Evolutionary conservation across 192 early-diverging fungal species (phyloP).

Genomic region (Rhizoclosmatium sp.): DNA sequence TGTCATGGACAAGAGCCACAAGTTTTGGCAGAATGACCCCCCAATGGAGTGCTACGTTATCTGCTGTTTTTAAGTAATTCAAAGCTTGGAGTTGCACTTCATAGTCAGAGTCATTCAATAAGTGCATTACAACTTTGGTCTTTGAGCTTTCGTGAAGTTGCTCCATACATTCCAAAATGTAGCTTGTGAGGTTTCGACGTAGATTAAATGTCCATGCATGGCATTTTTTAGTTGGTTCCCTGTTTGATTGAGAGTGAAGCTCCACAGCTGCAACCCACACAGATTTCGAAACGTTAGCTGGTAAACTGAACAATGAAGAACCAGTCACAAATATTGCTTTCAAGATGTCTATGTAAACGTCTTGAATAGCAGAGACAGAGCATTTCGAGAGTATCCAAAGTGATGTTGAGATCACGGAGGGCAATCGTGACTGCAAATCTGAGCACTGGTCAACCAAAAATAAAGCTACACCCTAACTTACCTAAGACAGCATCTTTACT

Average conservation of each 20-base stretch:
- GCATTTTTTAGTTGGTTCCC: not conserved
- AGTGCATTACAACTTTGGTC: slow-evolving; percentile 37
- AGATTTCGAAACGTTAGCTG: slow-evolving; percentile 42
- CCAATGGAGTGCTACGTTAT: not conserved
- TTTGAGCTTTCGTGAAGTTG: not conserved
- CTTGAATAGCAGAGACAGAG: slow-evolving; percentile 19
- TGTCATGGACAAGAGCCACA: slow-evolving; percentile 3
- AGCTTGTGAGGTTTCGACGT: slow-evolving; percentile 30
- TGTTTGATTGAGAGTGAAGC: slow-evolving; percentile 25
- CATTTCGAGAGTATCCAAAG: slow-evolving; percentile 24
- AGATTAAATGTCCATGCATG: slow-evolving; percentile 28
- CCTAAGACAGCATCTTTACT: slow-evolving; percentile 52
- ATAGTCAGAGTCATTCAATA: slow-evolving; percentile 66
- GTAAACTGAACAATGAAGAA: not conserved
- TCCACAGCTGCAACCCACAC: slow-evolving; percentile 38
- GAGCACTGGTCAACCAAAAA: not conserved
- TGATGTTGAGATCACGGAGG: not conserved
- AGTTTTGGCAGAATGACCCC: slow-evolving; percentile 14
- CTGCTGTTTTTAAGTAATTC: slow-evolving; percentile 40
- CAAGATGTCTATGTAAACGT: slow-evolving; percentile 19
- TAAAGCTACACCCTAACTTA: not conserved
- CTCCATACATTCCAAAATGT: slow-evolving; percentile 14
- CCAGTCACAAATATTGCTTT: not conserved
- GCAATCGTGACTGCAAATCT: slow-evolving; percentile 17
- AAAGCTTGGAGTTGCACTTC: slow-evolving; percentile 69